phyloP scores from a whole-genome alignment of 2,329 filamentous ascomycete species.

The Talaromyces sp. region DNA sequence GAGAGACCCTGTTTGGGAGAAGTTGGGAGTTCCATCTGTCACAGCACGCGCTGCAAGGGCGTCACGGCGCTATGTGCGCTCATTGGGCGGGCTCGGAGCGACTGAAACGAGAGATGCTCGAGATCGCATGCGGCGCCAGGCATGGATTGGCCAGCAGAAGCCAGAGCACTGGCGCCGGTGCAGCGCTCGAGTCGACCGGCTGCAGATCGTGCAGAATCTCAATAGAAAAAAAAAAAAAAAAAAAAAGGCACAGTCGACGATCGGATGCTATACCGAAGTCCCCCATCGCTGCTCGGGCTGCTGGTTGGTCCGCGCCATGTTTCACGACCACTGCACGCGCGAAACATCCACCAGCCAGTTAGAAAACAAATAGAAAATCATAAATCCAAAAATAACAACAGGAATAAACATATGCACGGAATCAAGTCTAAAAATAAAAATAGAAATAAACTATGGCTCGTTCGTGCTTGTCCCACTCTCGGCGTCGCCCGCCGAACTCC shows the following conservation, averaged over 20 bases:
- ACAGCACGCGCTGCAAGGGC: conserved; percentile 22
- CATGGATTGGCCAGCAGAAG: conserved; percentile 1
- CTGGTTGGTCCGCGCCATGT: not conserved
- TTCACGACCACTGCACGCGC: not conserved
- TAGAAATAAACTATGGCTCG: not conserved
- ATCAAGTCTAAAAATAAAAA: not conserved
- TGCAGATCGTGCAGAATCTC: not conserved
- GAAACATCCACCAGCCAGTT: too few species aligned
- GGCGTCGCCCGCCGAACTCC: not conserved
- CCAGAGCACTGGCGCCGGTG: not conserved
- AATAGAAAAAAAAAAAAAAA: too few species aligned
- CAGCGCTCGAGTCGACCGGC: conserved; percentile 7
- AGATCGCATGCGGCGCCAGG: not conserved
- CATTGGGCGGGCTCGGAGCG: not conserved
- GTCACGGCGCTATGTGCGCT: conserved; percentile 17
- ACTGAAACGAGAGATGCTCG: not conserved
- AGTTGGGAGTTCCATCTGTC: conserved; percentile 13
- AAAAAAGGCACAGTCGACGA: not conserved
- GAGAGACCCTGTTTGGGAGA: conserved; percentile 2
- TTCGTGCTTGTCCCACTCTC: not conserved
- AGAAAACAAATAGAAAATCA: too few species aligned
- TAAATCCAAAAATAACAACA: not conserved
- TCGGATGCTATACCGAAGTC: not conserved
- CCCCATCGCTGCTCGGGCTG: not conserved
- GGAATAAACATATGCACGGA: not conserved